Percentiles rank a stretch among this genome's conserved stretches.
These are phyloP conservation scores for Myxozyma monticola DNA, from an alignment of 805 yeast species.

Conservation along the genomic window DNA sequence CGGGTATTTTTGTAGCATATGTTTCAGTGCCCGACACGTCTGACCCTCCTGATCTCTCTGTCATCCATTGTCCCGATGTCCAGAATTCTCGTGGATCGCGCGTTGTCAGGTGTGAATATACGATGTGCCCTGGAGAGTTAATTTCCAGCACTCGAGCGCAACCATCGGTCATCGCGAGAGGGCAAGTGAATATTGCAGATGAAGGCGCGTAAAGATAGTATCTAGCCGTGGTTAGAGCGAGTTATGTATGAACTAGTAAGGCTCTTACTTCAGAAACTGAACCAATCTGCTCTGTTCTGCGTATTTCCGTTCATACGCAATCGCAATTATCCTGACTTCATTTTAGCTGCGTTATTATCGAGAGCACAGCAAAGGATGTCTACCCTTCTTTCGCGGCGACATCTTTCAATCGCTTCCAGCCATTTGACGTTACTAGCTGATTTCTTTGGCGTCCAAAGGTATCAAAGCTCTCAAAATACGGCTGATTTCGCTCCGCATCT, in stretches of 20 bases:
- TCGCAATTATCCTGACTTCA: constrained; percentile 34
- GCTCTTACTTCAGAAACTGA: constrained; percentile 29
- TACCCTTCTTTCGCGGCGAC: constrained; percentile 22
- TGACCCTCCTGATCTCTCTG: constrained; percentile 39
- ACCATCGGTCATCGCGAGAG: constrained; percentile 41
- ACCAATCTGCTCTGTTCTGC: constrained; percentile 33
- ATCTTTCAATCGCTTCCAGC: constrained; percentile 36
- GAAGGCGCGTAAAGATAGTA: constrained; percentile 36
- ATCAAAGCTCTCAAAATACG: constrained; percentile 35
- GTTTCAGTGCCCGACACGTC: constrained; percentile 38
- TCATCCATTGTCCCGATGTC: constrained; percentile 43
- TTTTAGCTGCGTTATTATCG: constrained; percentile 5
- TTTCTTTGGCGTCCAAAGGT: constrained; percentile 36
- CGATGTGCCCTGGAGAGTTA: constrained; percentile 13
- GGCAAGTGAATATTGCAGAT: constrained; percentile 38
- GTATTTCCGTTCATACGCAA: constrained; percentile 35
- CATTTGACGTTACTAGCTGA: constrained; percentile 36
- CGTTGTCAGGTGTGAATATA: constrained; percentile 31
- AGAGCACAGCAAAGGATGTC: neutral
- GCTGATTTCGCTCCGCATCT: constrained; percentile 37
- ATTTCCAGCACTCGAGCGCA: constrained; percentile 37
- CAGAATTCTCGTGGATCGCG: constrained; percentile 36
- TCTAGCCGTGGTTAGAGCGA: too few relatives aligned
- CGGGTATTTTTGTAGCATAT: constrained; percentile 27
- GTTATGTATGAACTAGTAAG: too few relatives aligned